Evolutionary conservation across 2,329 filamentous ascomycete genomes (phyloP), one percentile per base, ranked within the genome.

Genomic region (Huntiella decipiens): DNA sequence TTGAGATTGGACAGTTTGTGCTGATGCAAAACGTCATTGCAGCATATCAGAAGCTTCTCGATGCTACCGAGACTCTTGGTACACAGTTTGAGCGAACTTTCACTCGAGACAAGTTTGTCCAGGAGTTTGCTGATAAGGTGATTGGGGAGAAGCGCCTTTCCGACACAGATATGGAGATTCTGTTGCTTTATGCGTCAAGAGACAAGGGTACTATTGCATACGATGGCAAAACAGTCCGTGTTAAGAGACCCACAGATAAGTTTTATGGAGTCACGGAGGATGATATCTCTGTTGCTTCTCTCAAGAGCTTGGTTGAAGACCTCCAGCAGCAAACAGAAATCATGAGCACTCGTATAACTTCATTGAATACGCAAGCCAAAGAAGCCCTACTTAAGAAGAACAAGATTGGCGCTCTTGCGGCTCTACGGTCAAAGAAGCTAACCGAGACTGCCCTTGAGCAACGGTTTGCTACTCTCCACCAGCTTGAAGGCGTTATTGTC

Each of bases 401-500:
- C 58, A 72, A 75, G 38, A 64, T 81, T 17, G 70, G 78, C 0
- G 91, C 88, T 7, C 70, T 88, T 31, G 79, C 82, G 1, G 78
- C 84, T 0, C 70, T 98, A 10, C 79, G 80, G 44, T 82, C 77
- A 4, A 93, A 85, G 65, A 95, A 91, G 60, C 65, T 82, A 5
- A 77, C 81, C 22, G 86, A 95, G 59, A 65, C 72, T 2, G 81
- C 77, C 8, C 68, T 96, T 0, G 66, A 74, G 28, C 74, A 77
- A 52, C 77, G 87, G 10, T 74, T 79, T 28, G 76, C 77, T 6
- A 82, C 82, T 0, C 70, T 94, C 2, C 66, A 68, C 37, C 86
- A 94, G 60, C 70, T 98, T 1, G 86, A 96, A 61, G 77, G 83
- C 51, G 78, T 92, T 0, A 82, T 85, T 45, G 62, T 70, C n/a